Conservation (phyloP, 495 filamentous ascomycete species). For the Elasticomyces elasticus region DNA sequence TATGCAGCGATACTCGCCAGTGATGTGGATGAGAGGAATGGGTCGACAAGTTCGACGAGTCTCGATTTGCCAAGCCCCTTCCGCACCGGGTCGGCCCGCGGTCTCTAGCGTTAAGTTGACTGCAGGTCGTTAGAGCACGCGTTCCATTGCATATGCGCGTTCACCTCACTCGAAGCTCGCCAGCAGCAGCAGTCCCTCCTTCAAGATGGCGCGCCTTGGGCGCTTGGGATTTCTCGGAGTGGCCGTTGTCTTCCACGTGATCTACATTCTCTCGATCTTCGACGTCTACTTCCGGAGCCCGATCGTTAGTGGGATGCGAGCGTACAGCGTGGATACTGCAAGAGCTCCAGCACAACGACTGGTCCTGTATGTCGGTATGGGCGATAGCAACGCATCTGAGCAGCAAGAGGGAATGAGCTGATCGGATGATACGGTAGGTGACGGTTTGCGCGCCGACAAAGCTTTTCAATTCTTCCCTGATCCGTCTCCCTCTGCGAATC, state of each 20-base stretch:
- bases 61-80: no score
- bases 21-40: no score
- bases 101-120: no score
- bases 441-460: constrained; percentile 95
- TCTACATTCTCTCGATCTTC: constrained; percentile 95
- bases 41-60: no score
- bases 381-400: constrained; percentile 4
- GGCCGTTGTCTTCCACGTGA: constrained; percentile 85
- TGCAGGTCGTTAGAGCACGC: no score
- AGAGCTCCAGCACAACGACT: constrained; percentile 80
- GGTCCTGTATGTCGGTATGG: constrained; percentile 82
- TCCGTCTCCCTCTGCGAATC: constrained; percentile 59
- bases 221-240: constrained; percentile 84
- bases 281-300: constrained; percentile 99
- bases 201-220: constrained; percentile 49
- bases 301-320: constrained; percentile 89
- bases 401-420: constrained; percentile 4
- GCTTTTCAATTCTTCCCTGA: constrained; percentile 91
- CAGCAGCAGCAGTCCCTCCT: no score
- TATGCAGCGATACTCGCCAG: no score
- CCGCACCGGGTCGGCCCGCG: no score
- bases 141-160: no score
- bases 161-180: no score
- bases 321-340: constrained; percentile 59
- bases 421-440: constrained; percentile 42